Conservation (phyloP, 768 basidiomycete genomes). For the Pisolithus tinctorius region DNA sequence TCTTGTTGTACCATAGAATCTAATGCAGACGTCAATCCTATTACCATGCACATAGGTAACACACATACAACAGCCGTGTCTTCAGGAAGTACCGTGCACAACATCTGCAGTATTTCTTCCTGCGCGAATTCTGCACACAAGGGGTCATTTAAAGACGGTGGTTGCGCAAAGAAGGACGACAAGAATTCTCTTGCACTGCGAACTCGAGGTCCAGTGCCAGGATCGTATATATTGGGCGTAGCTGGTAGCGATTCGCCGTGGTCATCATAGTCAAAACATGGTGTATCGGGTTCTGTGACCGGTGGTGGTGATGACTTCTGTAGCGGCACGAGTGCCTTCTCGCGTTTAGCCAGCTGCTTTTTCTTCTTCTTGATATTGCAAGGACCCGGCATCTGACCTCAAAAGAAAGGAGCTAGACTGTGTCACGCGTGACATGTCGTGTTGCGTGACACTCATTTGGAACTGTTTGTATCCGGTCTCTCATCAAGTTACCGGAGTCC, state of each 20-base stretch:
- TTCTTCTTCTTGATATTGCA: slow-evolving; percentile 46
- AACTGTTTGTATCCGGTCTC: slow-evolving; percentile 8
- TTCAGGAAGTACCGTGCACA: slow-evolving; percentile 59
- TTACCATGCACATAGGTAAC: not conserved
- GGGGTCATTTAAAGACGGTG: slow-evolving; percentile 55
- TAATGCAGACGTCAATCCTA: slow-evolving; percentile 19
- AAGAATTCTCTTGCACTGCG: slow-evolving; percentile 62
- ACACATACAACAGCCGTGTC: slow-evolving; percentile 61
- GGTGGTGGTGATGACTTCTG: not conserved
- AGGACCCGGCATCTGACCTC: slow-evolving; percentile 50
- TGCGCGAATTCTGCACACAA: slow-evolving; percentile 75
- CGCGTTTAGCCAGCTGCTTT: slow-evolving; percentile 28
- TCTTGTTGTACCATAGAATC: slow-evolving; percentile 87
- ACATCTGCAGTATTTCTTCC: slow-evolving; percentile 68
- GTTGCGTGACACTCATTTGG: slow-evolving; percentile 22
- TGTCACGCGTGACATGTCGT: slow-evolving; percentile 27
- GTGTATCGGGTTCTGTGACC: slow-evolving; percentile 1
- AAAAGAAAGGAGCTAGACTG: slow-evolving; percentile 3
- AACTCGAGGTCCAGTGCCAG: slow-evolving; percentile 75
- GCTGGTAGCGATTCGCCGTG: slow-evolving; percentile 23
- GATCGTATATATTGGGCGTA: slow-evolving; percentile 65
- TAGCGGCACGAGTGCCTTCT: slow-evolving; percentile 13
- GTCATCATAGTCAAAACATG: slow-evolving; percentile 3
- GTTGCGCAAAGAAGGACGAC: slow-evolving; percentile 58
- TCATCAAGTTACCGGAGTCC: no score